Evolutionary conservation across 73 alveolate genomes (phyloP).

Genomic region (Paramecium primaurelia): DNA sequence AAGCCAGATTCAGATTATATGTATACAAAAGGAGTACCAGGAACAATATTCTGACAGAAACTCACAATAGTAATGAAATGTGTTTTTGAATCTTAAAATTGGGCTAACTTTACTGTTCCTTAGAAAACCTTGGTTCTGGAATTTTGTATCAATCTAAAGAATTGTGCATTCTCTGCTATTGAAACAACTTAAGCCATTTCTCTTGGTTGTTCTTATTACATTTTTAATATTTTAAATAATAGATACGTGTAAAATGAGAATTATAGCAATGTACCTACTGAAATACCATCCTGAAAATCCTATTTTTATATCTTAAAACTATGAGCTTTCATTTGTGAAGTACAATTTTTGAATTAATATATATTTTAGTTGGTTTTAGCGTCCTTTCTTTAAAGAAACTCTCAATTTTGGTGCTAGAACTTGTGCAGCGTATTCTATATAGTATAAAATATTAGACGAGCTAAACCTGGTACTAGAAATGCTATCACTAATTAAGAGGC

Average conservation of each 20-base stretch:
- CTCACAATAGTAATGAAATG: neutral
- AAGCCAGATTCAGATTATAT: neutral
- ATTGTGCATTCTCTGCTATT: conserved; percentile 20
- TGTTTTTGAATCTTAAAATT: conserved; percentile 23
- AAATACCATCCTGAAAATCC: conserved; percentile 84
- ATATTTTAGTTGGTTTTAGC: conserved; percentile 49
- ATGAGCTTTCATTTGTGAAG: conserved; percentile 75
- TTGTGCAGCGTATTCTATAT: conserved; percentile 57
- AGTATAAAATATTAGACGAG: conserved; percentile 57
- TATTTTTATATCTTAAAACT: conserved; percentile 63
- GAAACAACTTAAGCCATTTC: conserved; percentile 32
- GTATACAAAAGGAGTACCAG: conserved; percentile 21
- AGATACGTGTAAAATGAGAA: conserved; percentile 64
- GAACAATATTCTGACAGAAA: conserved; percentile 33
- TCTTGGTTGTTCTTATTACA: neutral
- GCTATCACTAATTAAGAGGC: conserved; percentile 78
- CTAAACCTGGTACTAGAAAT: conserved; percentile 80
- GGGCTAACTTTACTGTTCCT: conserved; percentile 21
- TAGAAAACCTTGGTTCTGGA: conserved; percentile 4
- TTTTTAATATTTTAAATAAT: neutral
- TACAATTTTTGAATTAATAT: conserved; percentile 51
- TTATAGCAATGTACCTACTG: conserved; percentile 74
- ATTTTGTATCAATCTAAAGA: neutral
- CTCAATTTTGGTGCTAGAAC: conserved; percentile 72
- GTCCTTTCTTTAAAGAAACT: conserved; percentile 68